These are phyloP conservation scores for Rhododendron griersonianum DNA, from an alignment of 148 eudicot species.

Conservation along the genomic window DNA sequence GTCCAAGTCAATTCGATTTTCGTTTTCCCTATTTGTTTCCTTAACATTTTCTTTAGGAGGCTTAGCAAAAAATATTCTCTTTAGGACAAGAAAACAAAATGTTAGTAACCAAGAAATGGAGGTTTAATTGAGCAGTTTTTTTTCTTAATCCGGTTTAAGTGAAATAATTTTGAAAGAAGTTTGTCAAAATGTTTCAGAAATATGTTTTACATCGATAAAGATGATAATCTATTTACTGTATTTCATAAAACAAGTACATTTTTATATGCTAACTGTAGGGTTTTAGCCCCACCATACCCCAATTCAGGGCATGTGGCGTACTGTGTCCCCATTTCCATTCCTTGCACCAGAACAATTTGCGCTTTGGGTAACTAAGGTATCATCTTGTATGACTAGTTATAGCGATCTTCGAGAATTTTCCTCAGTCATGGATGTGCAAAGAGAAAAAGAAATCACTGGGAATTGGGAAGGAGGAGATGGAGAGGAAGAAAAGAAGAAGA, in stretches of 20 bases:
- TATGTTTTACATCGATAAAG: background rate
- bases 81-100: background rate
- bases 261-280: background rate
- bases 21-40: background rate
- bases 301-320: background rate
- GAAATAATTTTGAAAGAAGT: background rate
- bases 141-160: background rate
- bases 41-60: background rate
- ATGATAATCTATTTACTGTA: background rate
- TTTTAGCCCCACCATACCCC: background rate
- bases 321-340: background rate
- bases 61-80: background rate
- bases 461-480: background rate
- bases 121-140: background rate
- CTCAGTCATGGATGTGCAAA: background rate
- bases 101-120: background rate
- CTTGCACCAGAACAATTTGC: background rate
- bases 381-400: background rate
- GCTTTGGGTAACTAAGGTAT: background rate
- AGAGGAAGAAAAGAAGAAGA: background rate
- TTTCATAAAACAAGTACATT: background rate
- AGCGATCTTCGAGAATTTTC: background rate
- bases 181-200: background rate
- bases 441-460: background rate
- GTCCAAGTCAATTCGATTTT: background rate